phyloP scores from a whole-genome alignment of 352 stramenopile genomes.

The Phytophthora citricola region DNA sequence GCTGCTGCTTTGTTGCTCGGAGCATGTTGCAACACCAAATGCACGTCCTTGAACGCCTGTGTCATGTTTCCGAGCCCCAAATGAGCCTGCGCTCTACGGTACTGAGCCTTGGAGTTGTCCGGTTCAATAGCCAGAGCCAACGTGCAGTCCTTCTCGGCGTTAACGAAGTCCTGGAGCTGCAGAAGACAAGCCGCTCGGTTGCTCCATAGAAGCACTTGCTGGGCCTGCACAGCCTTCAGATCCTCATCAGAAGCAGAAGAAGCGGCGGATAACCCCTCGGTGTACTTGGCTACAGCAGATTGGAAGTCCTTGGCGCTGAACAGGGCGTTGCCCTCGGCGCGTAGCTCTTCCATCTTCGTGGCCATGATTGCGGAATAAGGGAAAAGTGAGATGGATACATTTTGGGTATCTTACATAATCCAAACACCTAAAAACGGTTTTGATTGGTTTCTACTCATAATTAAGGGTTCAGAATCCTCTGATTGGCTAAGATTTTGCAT shows the following conservation, averaged over 20 bases:
- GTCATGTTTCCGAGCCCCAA: slow-evolving; percentile 72
- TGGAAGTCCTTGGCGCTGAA: slow-evolving; percentile 78
- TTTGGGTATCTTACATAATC: slow-evolving; percentile 5
- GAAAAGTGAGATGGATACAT: slow-evolving; percentile 37
- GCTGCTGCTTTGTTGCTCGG: slow-evolving; percentile 79
- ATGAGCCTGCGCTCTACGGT: slow-evolving; percentile 77
- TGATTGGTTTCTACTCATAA: slow-evolving; percentile 1
- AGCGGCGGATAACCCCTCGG: slow-evolving; percentile 46
- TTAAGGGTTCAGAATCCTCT: slow-evolving; percentile 16
- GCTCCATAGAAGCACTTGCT: slow-evolving; percentile 74
- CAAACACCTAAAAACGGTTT: slow-evolving; percentile 4
- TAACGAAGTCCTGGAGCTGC: slow-evolving; percentile 68
- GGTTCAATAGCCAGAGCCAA: slow-evolving; percentile 51
- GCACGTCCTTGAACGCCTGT: slow-evolving; percentile 76
- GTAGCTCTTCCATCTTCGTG: slow-evolving; percentile 61
- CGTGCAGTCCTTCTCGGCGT: slow-evolving; percentile 63
- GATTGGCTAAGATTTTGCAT: slow-evolving; percentile 9
- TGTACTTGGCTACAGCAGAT: slow-evolving; percentile 72
- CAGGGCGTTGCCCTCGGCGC: slow-evolving; percentile 74
- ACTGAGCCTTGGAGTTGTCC: slow-evolving; percentile 81
- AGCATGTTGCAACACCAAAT: slow-evolving; percentile 72
- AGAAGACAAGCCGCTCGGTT: slow-evolving; percentile 81
- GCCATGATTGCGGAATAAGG: slow-evolving; percentile 17
- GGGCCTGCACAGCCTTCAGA: slow-evolving; percentile 29
- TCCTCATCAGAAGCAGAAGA: slow-evolving; percentile 23